A percentile compares a stretch with the other conserved stretches of the same genome.
Evolutionary conservation across 495 filamentous ascomycete genomes (phyloP).

Genomic region (Aspergillus biplanus): DNA sequence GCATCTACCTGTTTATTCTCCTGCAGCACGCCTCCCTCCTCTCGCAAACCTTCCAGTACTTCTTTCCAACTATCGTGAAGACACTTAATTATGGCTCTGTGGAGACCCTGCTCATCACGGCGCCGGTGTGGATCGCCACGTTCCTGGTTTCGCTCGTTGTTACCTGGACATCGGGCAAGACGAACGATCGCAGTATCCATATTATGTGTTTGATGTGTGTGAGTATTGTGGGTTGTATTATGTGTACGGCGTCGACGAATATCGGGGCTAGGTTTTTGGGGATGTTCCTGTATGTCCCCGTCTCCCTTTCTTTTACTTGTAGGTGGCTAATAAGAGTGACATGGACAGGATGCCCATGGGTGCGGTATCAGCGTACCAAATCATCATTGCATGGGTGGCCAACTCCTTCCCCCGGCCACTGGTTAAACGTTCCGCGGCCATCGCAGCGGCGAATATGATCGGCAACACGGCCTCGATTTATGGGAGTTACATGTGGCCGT

Average conservation of each 20-base stretch:
- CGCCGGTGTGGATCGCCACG: slow-evolving; percentile 73
- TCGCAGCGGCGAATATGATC: slow-evolving; percentile 78
- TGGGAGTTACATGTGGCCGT: slow-evolving; percentile 73
- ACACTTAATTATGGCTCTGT: slow-evolving; percentile 69
- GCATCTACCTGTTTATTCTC: slow-evolving; percentile 44
- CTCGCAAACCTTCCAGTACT: slow-evolving; percentile 70
- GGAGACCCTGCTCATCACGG: slow-evolving; percentile 72
- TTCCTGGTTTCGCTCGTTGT: slow-evolving; percentile 72
- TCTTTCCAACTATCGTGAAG: slow-evolving; percentile 80
- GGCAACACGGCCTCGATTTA: slow-evolving; percentile 73
- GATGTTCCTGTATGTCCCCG: slow-evolving; percentile 64
- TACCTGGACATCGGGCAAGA: slow-evolving; percentile 73
- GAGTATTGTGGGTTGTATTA: slow-evolving; percentile 70
- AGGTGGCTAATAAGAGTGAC: slow-evolving; percentile 8
- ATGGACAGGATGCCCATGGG: slow-evolving; percentile 50
- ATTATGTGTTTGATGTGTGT: slow-evolving; percentile 67
- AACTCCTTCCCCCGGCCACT: slow-evolving; percentile 79
- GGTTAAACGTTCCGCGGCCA: slow-evolving; percentile 64
- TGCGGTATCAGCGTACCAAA: slow-evolving; percentile 65
- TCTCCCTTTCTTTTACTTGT: slow-evolving; percentile 41
- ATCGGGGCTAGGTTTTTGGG: slow-evolving; percentile 70
- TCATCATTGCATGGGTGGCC: slow-evolving; percentile 71
- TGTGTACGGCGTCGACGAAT: slow-evolving; percentile 66
- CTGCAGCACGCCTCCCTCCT: slow-evolving; percentile 40
- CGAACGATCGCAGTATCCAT: slow-evolving; percentile 76